A percentile compares a stretch with the other conserved stretches of the same genome.
phyloP scores from a whole-genome alignment of 2,329 filamentous ascomycete species.

The Periconia digitata region DNA sequence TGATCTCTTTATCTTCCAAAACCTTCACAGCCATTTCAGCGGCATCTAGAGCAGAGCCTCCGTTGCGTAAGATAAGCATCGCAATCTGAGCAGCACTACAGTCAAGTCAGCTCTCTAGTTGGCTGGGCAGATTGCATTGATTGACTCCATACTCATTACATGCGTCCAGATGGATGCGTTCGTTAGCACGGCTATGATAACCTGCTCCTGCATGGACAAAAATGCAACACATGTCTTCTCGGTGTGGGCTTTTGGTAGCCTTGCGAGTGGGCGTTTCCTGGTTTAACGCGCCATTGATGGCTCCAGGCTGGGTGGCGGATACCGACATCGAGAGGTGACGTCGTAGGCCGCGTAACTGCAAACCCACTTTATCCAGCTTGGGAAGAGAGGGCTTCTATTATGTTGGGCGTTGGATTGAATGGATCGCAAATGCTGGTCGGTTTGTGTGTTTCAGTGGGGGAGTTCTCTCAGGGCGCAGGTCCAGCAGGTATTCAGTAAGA shows the following conservation, averaged over 20 bases:
- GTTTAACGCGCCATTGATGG: conserved; percentile 25
- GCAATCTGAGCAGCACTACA: conserved; percentile 76
- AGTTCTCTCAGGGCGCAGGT: too few species aligned
- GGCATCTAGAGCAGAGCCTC: conserved; percentile 80
- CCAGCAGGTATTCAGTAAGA: too few species aligned
- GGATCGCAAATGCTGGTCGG: too few species aligned
- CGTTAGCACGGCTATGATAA: conserved; percentile 86
- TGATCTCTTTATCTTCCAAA: conserved; percentile 92
- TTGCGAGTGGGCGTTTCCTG: conserved; percentile 35
- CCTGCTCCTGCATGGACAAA: conserved; percentile 96
- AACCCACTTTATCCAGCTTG: conserved; percentile 26
- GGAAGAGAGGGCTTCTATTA: background rate
- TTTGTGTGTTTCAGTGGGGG: too few species aligned
- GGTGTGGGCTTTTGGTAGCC: conserved; percentile 41
- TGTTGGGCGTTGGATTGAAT: background rate
- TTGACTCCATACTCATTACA: conserved; percentile 75
- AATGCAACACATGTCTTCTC: conserved; percentile 67
- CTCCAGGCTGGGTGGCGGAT: conserved; percentile 14
- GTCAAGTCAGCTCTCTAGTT: conserved; percentile 11
- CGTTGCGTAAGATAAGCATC: conserved; percentile 78
- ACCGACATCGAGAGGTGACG: conserved; percentile 35
- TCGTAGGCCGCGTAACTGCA: conserved; percentile 26
- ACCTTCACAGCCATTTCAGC: conserved; percentile 85
- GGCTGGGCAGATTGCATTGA: background rate
- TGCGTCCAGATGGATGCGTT: conserved; percentile 78